phyloP scores from a whole-genome alignment of 164 flowering plant genomes.

The Magnolia officinalis region DNA sequence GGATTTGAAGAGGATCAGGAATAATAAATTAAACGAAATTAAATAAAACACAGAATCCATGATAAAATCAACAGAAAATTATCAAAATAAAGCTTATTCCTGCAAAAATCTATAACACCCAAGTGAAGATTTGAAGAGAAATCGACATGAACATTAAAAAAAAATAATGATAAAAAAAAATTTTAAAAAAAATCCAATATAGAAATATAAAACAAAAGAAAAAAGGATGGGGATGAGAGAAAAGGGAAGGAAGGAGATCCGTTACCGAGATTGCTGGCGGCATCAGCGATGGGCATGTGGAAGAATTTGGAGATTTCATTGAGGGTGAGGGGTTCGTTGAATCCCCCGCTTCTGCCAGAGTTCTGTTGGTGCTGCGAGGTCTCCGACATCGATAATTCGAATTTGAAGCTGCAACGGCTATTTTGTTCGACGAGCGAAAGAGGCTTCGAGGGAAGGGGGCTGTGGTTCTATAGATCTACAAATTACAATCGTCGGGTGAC shows the following conservation, averaged over 20 bases:
- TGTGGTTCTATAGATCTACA: not conserved
- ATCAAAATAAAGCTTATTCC: not conserved
- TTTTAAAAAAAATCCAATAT: not conserved
- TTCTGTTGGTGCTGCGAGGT: not conserved
- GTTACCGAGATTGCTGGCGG: conserved; percentile 46
- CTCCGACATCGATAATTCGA: not conserved
- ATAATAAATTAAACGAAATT: no score
- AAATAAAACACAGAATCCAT: no score
- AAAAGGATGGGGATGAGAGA: not conserved
- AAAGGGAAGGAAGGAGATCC: not conserved
- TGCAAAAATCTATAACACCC: not conserved
- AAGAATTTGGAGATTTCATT: conserved; percentile 39
- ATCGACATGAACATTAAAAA: not conserved
- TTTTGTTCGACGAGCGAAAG: not conserved
- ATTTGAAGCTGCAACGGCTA: not conserved
- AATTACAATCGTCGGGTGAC: not conserved
- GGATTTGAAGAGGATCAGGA: no score
- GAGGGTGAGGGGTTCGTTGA: conserved; percentile 20
- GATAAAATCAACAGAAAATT: not conserved
- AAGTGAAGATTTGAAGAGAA: not conserved
- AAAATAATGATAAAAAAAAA: not conserved
- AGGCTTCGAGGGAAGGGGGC: not conserved
- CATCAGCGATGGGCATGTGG: conserved; percentile 45
- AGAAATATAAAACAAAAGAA: not conserved
- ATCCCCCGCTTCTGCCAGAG: conserved; percentile 8